phyloP scores from a whole-genome alignment of 2,329 filamentous ascomycete species.

The Pestalotiopsis fici region DNA sequence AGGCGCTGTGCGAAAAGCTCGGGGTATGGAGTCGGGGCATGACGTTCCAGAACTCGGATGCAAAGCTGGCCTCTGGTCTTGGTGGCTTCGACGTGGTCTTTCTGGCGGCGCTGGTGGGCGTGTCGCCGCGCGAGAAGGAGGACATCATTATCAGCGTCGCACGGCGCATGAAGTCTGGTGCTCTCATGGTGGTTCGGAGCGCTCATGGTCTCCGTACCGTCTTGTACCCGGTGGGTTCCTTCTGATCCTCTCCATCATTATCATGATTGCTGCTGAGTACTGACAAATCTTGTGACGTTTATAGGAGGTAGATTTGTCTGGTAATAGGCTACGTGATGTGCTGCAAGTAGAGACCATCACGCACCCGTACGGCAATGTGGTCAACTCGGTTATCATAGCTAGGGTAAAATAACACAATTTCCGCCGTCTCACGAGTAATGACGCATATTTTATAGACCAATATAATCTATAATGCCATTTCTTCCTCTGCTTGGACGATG shows the following conservation, averaged over 20 bases:
- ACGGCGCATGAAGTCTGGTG: slow-evolving; percentile 38
- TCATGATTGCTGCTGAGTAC: not conserved
- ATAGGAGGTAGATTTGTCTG: slow-evolving; percentile 39
- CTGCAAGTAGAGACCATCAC: slow-evolving; percentile 40
- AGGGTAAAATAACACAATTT: not conserved
- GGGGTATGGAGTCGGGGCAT: slow-evolving; percentile 30
- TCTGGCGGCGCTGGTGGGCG: slow-evolving; percentile 50
- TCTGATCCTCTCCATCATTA: not conserved
- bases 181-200: slow-evolving; percentile 46
- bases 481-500: too few species aligned
- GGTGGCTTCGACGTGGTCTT: slow-evolving; percentile 45
- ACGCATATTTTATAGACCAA: too few species aligned
- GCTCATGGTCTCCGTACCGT: slow-evolving; percentile 43
- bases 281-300: not conserved
- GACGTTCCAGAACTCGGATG: slow-evolving; percentile 38
- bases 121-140: slow-evolving; percentile 40
- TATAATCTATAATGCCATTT: too few species aligned
- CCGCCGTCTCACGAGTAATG: not conserved
- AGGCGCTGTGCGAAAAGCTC: slow-evolving; percentile 29
- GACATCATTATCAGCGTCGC: slow-evolving; percentile 36
- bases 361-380: slow-evolving; percentile 49
- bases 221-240: slow-evolving; percentile 45
- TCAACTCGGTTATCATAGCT: slow-evolving; percentile 49
- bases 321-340: slow-evolving; percentile 28
- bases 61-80: slow-evolving; percentile 27